Evolutionary conservation across 148 eudicot species (phyloP).

Genomic region (Chenopodium formosanum): DNA sequence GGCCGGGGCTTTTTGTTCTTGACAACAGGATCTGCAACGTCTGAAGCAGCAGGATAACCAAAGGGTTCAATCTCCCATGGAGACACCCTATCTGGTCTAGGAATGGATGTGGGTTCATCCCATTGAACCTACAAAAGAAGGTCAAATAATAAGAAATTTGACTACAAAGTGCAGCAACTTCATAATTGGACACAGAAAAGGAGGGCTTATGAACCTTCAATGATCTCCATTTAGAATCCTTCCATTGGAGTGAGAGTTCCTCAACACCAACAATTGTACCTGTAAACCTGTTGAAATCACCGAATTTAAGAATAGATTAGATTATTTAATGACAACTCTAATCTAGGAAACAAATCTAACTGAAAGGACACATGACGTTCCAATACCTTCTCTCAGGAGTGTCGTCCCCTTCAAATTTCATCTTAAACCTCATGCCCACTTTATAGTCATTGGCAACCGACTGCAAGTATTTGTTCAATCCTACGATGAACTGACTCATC

Average conservation of each 20-base stretch:
- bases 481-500: conserved; percentile 95
- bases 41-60: conserved; percentile 49
- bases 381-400: conserved; percentile 81
- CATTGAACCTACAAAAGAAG: conserved; percentile 70
- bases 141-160: background rate
- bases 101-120: conserved; percentile 84
- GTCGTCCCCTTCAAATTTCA: conserved; percentile 97
- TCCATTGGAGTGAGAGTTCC: conserved; percentile 72
- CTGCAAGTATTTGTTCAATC: conserved; percentile 85
- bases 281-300: conserved; percentile 56
- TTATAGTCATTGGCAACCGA: conserved; percentile 51
- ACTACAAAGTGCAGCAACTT: background rate
- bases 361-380: background rate
- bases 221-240: conserved; percentile 80
- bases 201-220: conserved; percentile 53
- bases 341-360: background rate
- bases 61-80: conserved; percentile 96
- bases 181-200: background rate
- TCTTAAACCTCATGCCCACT: conserved; percentile 88
- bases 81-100: conserved; percentile 87
- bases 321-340: background rate
- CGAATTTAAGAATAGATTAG: background rate
- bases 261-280: conserved; percentile 88
- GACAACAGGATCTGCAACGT: conserved; percentile 37
- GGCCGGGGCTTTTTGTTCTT: conserved; percentile 73